Evolutionary conservation across 2,329 filamentous ascomycete genomes (phyloP).

Genomic region (Byssothecium circinans): DNA sequence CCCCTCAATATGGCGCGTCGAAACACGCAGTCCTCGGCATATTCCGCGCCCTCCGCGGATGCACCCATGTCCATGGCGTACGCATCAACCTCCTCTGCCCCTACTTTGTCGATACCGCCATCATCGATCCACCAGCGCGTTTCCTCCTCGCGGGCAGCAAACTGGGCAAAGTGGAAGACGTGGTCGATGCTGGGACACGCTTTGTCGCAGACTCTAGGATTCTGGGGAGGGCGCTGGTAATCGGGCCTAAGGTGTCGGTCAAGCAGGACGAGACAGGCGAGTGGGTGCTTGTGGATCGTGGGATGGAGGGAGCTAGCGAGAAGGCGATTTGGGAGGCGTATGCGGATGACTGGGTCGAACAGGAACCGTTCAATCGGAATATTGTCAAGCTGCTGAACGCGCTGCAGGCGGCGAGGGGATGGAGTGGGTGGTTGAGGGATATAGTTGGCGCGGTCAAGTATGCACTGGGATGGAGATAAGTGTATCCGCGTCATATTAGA

Average conservation of each 20-base stretch:
- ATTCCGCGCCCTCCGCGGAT: conserved; percentile 61
- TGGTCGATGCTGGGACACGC: conserved; percentile 65
- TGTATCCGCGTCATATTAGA: neutral
- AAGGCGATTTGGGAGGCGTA: conserved; percentile 63
- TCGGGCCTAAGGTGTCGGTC: conserved; percentile 60
- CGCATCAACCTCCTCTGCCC: conserved; percentile 68
- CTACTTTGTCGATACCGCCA: conserved; percentile 67
- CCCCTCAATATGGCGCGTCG: conserved; percentile 59
- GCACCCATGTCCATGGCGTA: conserved; percentile 54
- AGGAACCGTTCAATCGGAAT: conserved; percentile 59
- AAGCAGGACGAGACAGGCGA: conserved; percentile 44
- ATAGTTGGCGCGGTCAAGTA: conserved; percentile 32
- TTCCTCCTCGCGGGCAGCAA: conserved; percentile 60
- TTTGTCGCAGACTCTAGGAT: conserved; percentile 62
- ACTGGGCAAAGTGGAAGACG: conserved; percentile 58
- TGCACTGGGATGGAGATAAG: neutral
- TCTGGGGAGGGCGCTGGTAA: conserved; percentile 58
- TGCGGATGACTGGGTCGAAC: conserved; percentile 59
- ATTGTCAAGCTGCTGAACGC: conserved; percentile 59
- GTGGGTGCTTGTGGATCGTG: conserved; percentile 31
- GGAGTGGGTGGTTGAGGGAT: conserved; percentile 54
- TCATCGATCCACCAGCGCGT: conserved; percentile 53
- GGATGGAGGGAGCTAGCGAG: conserved; percentile 37
- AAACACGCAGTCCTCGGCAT: conserved; percentile 70
- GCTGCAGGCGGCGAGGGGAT: conserved; percentile 54